Percentiles rank a stretch among this genome's conserved stretches.
These are phyloP conservation scores for Arthroderma sp. DNA, from an alignment of 2,329 filamentous ascomycete genomes.

Conservation along the genomic window DNA sequence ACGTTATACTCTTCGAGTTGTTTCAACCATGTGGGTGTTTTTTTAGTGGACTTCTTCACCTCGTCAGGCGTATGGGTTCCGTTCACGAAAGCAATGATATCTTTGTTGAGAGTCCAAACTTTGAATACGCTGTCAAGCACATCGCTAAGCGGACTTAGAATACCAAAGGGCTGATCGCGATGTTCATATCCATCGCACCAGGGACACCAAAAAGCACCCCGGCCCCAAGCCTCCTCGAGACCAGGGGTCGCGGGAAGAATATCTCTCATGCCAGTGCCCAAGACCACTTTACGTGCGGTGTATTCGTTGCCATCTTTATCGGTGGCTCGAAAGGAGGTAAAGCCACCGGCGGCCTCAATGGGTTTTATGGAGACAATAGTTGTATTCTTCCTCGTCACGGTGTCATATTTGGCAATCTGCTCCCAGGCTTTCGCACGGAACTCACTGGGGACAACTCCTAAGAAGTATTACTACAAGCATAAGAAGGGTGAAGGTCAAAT, in stretches of 20 bases:
- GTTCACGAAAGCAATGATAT: slow-evolving; percentile 47
- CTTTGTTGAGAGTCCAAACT: slow-evolving; percentile 41
- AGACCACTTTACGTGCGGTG: slow-evolving; percentile 41
- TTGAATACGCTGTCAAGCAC: slow-evolving; percentile 37
- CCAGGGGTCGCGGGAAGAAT: slow-evolving; percentile 44
- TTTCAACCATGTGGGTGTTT: slow-evolving; percentile 35
- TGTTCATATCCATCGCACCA: slow-evolving; percentile 54
- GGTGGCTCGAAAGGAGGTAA: slow-evolving; percentile 36
- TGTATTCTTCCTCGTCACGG: slow-evolving; percentile 38
- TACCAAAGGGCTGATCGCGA: slow-evolving; percentile 43
- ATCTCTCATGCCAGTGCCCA: slow-evolving; percentile 46
- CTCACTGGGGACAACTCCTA: slow-evolving; percentile 41
- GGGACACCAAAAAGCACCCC: slow-evolving; percentile 50
- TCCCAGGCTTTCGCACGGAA: slow-evolving; percentile 43
- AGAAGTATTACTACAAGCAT: not conserved
- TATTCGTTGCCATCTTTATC: slow-evolving; percentile 23
- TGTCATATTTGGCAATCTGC: slow-evolving; percentile 40
- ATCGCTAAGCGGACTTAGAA: slow-evolving; percentile 36
- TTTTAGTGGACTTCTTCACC: slow-evolving; percentile 27
- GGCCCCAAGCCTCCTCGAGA: slow-evolving; percentile 42
- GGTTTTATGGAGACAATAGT: slow-evolving; percentile 34
- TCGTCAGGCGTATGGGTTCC: slow-evolving; percentile 40
- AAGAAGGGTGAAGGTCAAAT: not conserved
- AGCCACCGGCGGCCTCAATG: slow-evolving; percentile 17
- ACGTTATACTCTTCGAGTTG: slow-evolving; percentile 41